Evolutionary conservation across 2,329 filamentous ascomycete species (phyloP).

Genomic region (Xylaria sp.): DNA sequence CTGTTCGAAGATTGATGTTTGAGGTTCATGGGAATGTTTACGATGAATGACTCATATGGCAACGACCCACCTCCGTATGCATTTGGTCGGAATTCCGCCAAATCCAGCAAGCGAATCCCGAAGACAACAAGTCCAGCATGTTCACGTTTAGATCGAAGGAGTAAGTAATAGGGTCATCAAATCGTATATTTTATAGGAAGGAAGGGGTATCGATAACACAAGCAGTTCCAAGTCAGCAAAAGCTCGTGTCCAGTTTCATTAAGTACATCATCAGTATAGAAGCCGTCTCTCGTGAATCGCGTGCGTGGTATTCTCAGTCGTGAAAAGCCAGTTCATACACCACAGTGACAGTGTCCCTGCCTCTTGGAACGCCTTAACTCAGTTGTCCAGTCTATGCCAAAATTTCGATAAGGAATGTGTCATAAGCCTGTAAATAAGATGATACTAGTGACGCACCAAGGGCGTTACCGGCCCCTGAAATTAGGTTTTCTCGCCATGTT

Average conservation of each 20-base stretch:
- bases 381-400: slow-evolving; percentile 25
- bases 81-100: slow-evolving; percentile 28
- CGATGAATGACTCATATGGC: not conserved
- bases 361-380: slow-evolving; percentile 13
- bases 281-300: slow-evolving; percentile 23
- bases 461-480: slow-evolving; percentile 62
- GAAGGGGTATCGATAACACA: slow-evolving; percentile 37
- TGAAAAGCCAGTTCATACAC: slow-evolving; percentile 21
- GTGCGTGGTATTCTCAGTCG: slow-evolving; percentile 14
- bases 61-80: not conserved
- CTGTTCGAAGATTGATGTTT: not conserved
- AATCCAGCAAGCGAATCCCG: not conserved
- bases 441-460: not conserved
- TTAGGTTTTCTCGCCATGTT: slow-evolving; percentile 89
- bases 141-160: slow-evolving; percentile 18
- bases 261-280: slow-evolving; percentile 24
- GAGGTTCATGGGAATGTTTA: not conserved
- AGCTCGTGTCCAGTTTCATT: slow-evolving; percentile 9
- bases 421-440: not conserved
- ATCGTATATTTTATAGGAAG: slow-evolving; percentile 26
- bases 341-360: slow-evolving; percentile 6
- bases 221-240: slow-evolving; percentile 11
- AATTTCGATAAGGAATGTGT: not conserved
- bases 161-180: slow-evolving; percentile 23
- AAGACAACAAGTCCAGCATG: not conserved